phyloP scores from a whole-genome alignment of 176 grass and related monocot genomes.

The Eragrostis curvula region DNA sequence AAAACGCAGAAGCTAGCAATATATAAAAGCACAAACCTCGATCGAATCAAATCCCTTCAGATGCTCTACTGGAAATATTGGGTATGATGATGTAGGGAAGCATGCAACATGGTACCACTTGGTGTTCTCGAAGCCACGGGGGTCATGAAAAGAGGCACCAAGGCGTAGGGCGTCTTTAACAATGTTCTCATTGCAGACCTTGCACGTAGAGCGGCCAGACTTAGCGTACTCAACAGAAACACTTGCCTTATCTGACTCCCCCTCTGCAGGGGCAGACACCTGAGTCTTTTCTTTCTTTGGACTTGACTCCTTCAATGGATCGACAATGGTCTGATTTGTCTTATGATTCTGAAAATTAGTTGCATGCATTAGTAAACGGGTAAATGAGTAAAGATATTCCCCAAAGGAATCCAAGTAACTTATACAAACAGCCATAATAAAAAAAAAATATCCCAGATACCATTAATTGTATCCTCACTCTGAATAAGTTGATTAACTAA shows the following conservation, averaged over 20 bases:
- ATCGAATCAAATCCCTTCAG: slow-evolving; percentile 63
- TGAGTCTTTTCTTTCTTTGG: slow-evolving; percentile 58
- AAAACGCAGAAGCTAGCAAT: not conserved
- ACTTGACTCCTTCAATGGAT: slow-evolving; percentile 35
- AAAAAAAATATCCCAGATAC: not conserved
- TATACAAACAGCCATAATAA: not conserved
- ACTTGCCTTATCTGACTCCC: slow-evolving; percentile 25
- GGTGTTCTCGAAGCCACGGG: slow-evolving; percentile 56
- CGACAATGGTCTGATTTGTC: slow-evolving; percentile 20
- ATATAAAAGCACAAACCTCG: slow-evolving; percentile 43
- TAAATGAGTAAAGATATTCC: not conserved
- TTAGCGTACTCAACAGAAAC: slow-evolving; percentile 54
- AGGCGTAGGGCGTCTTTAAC: slow-evolving; percentile 42
- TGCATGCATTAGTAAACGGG: slow-evolving; percentile 14
- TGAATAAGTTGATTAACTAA: not conserved
- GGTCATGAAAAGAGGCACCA: slow-evolving; percentile 43
- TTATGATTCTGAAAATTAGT: slow-evolving; percentile 56
- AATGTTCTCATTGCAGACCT: slow-evolving; percentile 47
- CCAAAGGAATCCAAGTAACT: not conserved
- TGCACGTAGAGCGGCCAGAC: slow-evolving; percentile 53
- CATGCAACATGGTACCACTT: slow-evolving; percentile 75
- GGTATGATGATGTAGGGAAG: slow-evolving; percentile 50
- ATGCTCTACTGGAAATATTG: slow-evolving; percentile 44
- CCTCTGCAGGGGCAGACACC: slow-evolving; percentile 47
- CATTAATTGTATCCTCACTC: not conserved